These are phyloP conservation scores for Penicillium sp. DNA, from an alignment of 2,329 filamentous ascomycete species.

Conservation along the genomic window DNA sequence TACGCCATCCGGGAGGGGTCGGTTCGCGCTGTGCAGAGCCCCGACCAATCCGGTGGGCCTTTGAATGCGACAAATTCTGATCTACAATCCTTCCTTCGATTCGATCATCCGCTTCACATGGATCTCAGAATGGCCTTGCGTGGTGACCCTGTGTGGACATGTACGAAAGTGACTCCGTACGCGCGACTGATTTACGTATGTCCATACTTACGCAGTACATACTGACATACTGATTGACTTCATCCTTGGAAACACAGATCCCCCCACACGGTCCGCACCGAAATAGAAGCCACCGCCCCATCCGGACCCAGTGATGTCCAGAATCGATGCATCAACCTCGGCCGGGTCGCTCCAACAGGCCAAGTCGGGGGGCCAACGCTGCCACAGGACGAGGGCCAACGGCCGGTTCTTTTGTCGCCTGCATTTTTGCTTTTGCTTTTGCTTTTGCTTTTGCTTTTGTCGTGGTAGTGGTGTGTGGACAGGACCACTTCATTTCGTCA, in stretches of 20 bases:
- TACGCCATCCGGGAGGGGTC: not conserved
- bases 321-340: not conserved
- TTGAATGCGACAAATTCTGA: not conserved
- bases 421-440: not conserved
- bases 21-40: not conserved
- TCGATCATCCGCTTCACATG: no score
- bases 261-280: constrained; percentile 27
- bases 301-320: constrained; percentile 9
- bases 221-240: no score
- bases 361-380: not conserved
- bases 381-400: no score
- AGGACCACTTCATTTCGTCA: not conserved
- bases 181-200: no score
- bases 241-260: no score
- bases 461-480: no score
- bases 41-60: constrained; percentile 1
- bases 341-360: not conserved
- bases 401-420: not conserved
- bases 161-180: no score
- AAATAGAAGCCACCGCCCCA: constrained; percentile 17
- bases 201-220: no score
- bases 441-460: not conserved
- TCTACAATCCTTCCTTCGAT: not conserved
- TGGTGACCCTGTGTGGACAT: no score
- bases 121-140: no score